These are phyloP conservation scores for Plasmodium gonderi DNA, from an alignment of 169 alveolate genomes.

Conservation along the genomic window DNA sequence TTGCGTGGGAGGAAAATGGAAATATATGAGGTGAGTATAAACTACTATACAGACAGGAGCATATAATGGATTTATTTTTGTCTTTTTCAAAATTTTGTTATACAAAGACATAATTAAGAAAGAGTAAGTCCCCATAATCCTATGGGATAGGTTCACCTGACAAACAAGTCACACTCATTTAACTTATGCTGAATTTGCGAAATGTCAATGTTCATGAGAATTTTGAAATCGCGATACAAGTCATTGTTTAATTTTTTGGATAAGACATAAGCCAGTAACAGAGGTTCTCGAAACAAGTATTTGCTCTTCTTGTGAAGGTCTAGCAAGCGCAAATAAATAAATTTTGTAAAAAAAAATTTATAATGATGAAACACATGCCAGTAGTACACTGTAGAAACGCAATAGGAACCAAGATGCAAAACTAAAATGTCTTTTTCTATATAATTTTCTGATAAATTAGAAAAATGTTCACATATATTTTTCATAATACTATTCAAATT, in stretches of 20 bases:
- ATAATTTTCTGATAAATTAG: constrained; percentile 24
- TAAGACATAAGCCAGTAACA: constrained; percentile 46
- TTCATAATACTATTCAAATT: constrained; percentile 18
- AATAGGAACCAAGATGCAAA: constrained; percentile 59
- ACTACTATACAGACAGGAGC: no score
- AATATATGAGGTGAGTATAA: no score
- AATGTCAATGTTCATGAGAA: constrained; percentile 68
- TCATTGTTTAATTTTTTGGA: constrained; percentile 43
- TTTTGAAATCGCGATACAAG: constrained; percentile 36
- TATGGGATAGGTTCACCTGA: not conserved
- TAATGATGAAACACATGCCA: constrained; percentile 76
- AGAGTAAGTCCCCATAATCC: no score
- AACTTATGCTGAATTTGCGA: constrained; percentile 41
- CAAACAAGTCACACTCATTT: constrained; percentile 28
- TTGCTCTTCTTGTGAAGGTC: constrained; percentile 37
- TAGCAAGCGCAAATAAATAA: constrained; percentile 31
- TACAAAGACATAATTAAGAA: no score
- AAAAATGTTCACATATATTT: constrained; percentile 47
- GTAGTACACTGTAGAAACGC: constrained; percentile 59
- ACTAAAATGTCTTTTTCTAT: constrained; percentile 70
- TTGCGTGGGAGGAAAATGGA: no score
- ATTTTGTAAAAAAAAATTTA: constrained; percentile 64
- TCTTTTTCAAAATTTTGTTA: no score
- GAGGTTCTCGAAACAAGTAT: constrained; percentile 59
- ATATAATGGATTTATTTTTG: no score